Conservation (phyloP, 1,284 basidiomycete species). For the Tilletia caries region DNA sequence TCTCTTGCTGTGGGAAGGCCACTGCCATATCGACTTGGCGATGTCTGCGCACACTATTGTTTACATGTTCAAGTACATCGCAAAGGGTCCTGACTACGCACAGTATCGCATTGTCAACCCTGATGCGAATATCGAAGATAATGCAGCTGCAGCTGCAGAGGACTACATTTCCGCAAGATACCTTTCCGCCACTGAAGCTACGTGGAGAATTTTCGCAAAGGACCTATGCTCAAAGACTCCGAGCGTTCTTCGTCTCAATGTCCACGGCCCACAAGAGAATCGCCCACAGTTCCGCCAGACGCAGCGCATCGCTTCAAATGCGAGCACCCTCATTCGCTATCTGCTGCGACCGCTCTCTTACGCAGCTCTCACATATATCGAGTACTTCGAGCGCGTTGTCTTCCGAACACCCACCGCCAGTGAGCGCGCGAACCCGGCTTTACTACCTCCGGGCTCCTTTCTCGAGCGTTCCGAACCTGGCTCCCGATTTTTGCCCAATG, state of each 20-base stretch:
- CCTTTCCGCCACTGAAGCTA: not conserved
- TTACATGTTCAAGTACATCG: constrained; percentile 1
- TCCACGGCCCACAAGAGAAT: not conserved
- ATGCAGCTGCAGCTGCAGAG: not conserved
- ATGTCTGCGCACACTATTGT: not conserved
- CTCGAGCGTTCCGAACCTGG: not conserved
- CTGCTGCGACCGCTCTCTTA: not conserved
- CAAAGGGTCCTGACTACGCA: not conserved
- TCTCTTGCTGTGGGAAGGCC: not conserved
- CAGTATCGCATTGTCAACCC: no score
- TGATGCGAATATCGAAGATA: no score
- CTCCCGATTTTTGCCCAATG: not conserved
- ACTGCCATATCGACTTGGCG: not conserved
- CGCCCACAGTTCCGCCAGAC: not conserved
- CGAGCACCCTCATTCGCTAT: not conserved
- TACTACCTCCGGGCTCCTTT: no score
- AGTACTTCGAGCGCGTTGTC: no score
- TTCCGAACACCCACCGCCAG: no score
- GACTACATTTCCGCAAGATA: not conserved
- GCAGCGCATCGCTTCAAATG: not conserved
- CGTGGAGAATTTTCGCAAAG: not conserved
- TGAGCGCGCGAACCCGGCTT: no score
- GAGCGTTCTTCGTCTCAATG: not conserved
- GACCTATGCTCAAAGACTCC: not conserved
- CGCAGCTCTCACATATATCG: not conserved